Percentiles rank a stretch among this genome's conserved stretches.
phyloP scores from a whole-genome alignment of 2,329 filamentous ascomycete species.

The Grosmannia serpens region DNA sequence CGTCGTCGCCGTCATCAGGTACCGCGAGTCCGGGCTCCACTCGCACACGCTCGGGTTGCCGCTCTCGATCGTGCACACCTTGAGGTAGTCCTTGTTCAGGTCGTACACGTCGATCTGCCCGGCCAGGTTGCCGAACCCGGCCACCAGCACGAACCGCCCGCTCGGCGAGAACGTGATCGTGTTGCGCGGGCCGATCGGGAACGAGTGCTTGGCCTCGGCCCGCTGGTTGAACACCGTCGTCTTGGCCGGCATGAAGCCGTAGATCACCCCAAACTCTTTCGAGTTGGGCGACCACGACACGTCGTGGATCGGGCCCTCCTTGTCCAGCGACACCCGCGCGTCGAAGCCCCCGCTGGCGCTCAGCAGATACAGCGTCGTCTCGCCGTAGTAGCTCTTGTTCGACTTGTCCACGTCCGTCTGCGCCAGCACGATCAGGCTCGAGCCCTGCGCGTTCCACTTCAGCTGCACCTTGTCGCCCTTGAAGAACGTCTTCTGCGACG shows the following conservation, averaged over 20 bases:
- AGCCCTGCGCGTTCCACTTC: constrained; percentile 93
- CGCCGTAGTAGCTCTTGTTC: constrained; percentile 98
- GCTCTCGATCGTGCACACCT: constrained; percentile 87
- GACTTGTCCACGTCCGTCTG: constrained; percentile 98
- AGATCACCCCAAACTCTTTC: constrained; percentile 94
- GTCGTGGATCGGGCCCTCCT: constrained; percentile 91
- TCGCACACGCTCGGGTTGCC: constrained; percentile 93
- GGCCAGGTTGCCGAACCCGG: constrained; percentile 93
- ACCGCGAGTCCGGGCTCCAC: constrained; percentile 93
- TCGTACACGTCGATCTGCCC: constrained; percentile 98
- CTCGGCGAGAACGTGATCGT: constrained; percentile 92
- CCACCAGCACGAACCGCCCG: constrained; percentile 84
- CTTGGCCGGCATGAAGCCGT: constrained; percentile 98
- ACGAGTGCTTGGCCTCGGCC: constrained; percentile 71
- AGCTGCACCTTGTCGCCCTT: constrained; percentile 98
- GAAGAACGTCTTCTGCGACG: constrained; percentile 98
- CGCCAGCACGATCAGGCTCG: constrained; percentile 83
- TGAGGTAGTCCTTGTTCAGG: constrained; percentile 83
- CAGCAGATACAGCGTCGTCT: constrained; percentile 92
- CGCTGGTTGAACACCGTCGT: constrained; percentile 94
- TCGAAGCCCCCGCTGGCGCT: constrained; percentile 88
- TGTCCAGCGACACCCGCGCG: constrained; percentile 82
- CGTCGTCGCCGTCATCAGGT: constrained; percentile 95
- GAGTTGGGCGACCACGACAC: constrained; percentile 98
- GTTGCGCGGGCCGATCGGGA: constrained; percentile 81